Evolutionary conservation across 805 yeast species (phyloP).

Genomic region (Metschnikowia vanudenii): DNA sequence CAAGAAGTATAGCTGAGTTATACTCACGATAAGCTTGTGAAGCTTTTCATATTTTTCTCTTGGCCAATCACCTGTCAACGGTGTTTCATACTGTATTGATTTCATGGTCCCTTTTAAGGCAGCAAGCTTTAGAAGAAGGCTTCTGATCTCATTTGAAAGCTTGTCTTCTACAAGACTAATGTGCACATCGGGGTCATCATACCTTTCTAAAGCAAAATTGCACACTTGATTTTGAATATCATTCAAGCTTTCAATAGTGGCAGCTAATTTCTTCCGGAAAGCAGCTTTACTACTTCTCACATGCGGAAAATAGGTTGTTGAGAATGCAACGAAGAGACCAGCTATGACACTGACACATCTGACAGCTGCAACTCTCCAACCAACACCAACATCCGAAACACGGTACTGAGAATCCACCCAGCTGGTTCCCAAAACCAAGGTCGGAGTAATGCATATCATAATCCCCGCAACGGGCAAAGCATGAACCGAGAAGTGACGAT

Average conservation of each 20-base stretch:
- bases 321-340: conserved; percentile 31
- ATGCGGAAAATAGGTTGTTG: conserved; percentile 32
- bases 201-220: conserved; percentile 26
- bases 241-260: conserved; percentile 26
- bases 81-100: conserved; percentile 30
- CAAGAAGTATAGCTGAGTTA: conserved; percentile 27
- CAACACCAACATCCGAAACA: conserved; percentile 27
- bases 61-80: conserved; percentile 35
- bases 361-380: conserved; percentile 27
- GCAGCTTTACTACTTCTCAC: conserved; percentile 29
- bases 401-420: conserved; percentile 27
- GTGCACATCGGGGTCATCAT: conserved; percentile 22
- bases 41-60: conserved; percentile 24
- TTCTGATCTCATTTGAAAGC: conserved; percentile 22
- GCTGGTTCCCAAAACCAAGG: conserved; percentile 34
- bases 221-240: conserved; percentile 30
- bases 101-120: conserved; percentile 23
- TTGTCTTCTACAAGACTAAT: conserved; percentile 23
- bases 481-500: conserved; percentile 34
- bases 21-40: conserved; percentile 24
- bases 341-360: conserved; percentile 30
- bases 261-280: conserved; percentile 25
- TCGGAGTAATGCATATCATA: conserved; percentile 27
- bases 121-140: conserved; percentile 22
- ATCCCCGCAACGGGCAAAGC: conserved; percentile 26